phyloP scores from a whole-genome alignment of 768 basidiomycete genomes.

The Paxillus involutus region DNA sequence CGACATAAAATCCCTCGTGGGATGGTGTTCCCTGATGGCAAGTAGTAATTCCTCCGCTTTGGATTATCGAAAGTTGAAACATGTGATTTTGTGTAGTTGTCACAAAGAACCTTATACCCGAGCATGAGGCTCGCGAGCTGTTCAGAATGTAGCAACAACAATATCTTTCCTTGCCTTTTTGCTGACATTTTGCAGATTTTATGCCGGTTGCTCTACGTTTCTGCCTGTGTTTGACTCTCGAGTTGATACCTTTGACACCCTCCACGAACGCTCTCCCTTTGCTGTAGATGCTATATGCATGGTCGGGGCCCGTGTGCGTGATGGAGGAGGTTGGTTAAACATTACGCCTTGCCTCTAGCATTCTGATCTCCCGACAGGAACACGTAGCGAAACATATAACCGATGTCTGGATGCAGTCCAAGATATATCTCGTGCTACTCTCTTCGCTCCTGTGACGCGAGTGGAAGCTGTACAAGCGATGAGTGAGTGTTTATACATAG shows the following conservation, averaged over 20 bases:
- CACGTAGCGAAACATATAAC: conserved; percentile 70
- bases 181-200: conserved; percentile 58
- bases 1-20: conserved; percentile 58
- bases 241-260: conserved; percentile 81
- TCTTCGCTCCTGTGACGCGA: conserved; percentile 84
- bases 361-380: conserved; percentile 42
- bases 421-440: conserved; percentile 76
- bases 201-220: conserved; percentile 90
- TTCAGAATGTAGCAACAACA: conserved; percentile 65
- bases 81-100: conserved; percentile 53
- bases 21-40: conserved; percentile 79
- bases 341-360: background rate
- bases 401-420: conserved; percentile 85
- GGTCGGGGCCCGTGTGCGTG: conserved; percentile 88
- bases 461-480: conserved; percentile 92
- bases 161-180: conserved; percentile 6
- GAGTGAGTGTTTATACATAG: conserved; percentile 54
- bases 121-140: conserved; percentile 81
- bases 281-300: conserved; percentile 92
- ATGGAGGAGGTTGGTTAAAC: conserved; percentile 72
- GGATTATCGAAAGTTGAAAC: background rate
- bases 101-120: conserved; percentile 77
- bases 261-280: conserved; percentile 90
- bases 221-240: conserved; percentile 82
- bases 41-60: conserved; percentile 1